Evolutionary conservation across 345 rosid genomes (phyloP).

Genomic region (Lepidium didymum): DNA sequence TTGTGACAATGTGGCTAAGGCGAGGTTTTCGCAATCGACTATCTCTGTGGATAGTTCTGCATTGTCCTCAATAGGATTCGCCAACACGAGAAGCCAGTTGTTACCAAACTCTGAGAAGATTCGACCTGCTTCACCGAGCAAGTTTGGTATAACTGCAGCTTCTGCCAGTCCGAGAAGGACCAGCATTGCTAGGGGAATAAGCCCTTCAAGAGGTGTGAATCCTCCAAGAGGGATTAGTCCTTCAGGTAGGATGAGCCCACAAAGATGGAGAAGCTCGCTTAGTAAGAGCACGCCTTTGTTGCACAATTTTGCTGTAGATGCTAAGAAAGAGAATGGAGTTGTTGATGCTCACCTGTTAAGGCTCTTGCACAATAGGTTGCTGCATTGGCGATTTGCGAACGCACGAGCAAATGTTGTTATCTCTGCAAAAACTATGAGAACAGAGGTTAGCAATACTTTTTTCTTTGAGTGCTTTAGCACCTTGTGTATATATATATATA

Average conservation of each 20-base stretch:
- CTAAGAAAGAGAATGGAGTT: constrained; percentile 48
- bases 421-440: constrained; percentile 46
- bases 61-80: constrained; percentile 49
- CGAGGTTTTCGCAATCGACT: constrained; percentile 50
- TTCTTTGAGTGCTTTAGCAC: background rate
- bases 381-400: constrained; percentile 84
- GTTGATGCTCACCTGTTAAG: constrained; percentile 65
- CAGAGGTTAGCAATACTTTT: constrained; percentile 53
- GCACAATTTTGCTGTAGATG: constrained; percentile 62
- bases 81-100: constrained; percentile 42
- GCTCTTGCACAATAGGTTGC: constrained; percentile 57
- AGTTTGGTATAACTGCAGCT: constrained; percentile 29
- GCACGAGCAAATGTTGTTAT: constrained; percentile 64
- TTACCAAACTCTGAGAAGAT: constrained; percentile 48
- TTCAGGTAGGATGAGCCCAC: constrained; percentile 29
- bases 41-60: constrained; percentile 42
- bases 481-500: background rate
- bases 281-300: constrained; percentile 40
- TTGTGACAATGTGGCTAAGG: constrained; percentile 40
- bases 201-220: constrained; percentile 47
- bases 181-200: constrained; percentile 34
- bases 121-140: constrained; percentile 70
- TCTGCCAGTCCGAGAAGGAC: constrained; percentile 43
- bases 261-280: constrained; percentile 46
- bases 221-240: constrained; percentile 28